Conservation (phyloP, 148 eudicot species). For the Cornus controversa region DNA sequence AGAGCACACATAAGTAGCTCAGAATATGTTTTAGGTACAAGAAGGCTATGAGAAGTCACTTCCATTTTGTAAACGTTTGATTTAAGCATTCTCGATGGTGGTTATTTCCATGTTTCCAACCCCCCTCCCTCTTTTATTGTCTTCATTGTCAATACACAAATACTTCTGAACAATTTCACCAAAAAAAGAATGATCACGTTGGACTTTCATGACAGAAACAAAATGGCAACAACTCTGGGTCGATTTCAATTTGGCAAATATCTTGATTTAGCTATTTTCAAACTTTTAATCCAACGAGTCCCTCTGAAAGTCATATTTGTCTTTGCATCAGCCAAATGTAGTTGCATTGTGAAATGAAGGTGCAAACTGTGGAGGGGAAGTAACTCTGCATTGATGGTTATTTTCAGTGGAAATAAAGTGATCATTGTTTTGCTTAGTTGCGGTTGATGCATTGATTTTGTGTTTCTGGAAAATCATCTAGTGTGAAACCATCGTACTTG, state of each 20-base stretch:
- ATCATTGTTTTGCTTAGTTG: slow-evolving; percentile 2
- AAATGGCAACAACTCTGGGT: neutral
- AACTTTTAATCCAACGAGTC: neutral
- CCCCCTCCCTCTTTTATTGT: no score
- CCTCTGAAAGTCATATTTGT: neutral
- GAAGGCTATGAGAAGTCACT: neutral
- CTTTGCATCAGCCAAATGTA: neutral
- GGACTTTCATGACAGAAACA: neutral
- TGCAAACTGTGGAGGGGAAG: neutral
- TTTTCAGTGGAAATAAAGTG: neutral
- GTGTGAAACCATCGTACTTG: neutral
- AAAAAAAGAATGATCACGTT: neutral
- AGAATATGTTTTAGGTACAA: no score
- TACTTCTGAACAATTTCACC: neutral
- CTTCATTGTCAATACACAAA: neutral
- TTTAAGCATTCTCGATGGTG: neutral
- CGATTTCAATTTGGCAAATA: neutral
- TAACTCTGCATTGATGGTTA: neutral
- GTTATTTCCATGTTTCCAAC: neutral
- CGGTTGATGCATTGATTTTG: neutral
- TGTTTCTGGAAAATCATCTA: neutral
- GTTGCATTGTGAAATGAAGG: neutral
- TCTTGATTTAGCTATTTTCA: neutral
- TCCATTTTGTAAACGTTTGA: neutral
- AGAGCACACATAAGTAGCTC: no score